phyloP scores from a whole-genome alignment of 495 filamentous ascomycete species.

The Podospora conica region DNA sequence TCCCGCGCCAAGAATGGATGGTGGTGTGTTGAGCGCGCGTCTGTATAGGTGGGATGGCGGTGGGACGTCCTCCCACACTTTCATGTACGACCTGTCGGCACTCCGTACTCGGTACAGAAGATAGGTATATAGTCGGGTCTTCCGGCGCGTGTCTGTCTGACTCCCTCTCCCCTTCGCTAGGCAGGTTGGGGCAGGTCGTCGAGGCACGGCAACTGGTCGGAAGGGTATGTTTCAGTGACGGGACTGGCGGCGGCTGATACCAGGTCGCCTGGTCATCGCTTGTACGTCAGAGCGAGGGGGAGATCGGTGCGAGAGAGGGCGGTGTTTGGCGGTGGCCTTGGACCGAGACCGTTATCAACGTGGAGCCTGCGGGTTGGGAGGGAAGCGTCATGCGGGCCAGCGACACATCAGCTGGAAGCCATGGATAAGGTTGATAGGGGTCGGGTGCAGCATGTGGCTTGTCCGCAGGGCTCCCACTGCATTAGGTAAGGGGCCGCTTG shows the following conservation, averaged over 20 bases:
- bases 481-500: neutral
- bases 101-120: neutral
- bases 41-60: neutral
- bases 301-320: neutral
- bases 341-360: conserved; percentile 4
- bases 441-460: neutral
- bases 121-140: neutral
- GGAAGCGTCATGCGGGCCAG: conserved; percentile 11
- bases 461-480: neutral
- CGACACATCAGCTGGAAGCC: conserved; percentile 3
- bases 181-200: neutral
- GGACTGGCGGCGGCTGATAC: neutral
- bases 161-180: neutral
- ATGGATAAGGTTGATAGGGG: conserved; percentile 10
- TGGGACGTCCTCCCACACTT: neutral
- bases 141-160: neutral
- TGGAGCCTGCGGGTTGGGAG: neutral
- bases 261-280: conserved; percentile 3
- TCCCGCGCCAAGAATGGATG: neutral
- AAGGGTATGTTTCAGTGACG: neutral
- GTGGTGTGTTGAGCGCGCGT: neutral
- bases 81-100: neutral
- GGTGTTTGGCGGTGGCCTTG: neutral
- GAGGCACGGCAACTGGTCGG: neutral
- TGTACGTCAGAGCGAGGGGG: conserved; percentile 5